Base-by-base conservation (phyloP, 345 rosid species). In the Populus davidiana region DNA sequence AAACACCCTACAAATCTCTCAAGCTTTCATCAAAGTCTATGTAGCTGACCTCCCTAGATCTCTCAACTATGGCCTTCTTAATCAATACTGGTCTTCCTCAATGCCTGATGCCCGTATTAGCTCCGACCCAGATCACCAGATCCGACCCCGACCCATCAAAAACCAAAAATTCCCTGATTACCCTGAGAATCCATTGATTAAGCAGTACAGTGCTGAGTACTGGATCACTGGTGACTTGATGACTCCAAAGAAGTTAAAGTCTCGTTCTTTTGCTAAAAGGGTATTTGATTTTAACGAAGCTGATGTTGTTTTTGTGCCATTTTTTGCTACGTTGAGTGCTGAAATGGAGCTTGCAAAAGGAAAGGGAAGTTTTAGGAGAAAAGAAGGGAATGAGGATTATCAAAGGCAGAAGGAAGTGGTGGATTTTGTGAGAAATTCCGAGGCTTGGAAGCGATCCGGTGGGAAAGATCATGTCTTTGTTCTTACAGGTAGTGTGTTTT, bases 181-280 rank as follows among this genome's bases (percentile, higher is more conserved):
- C 72, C 89, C 97, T 1, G 94, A 89, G 83, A 96, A 90, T 74
- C 96, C 99, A 6, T 73, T 96, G 83, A 91, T 93, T 69, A 93
- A 92, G 83, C 99, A 96, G 83, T 96, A 96, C 86, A 96, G 97
- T 54, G 98, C 98, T 2, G 99, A 96, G 93, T 92, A 91, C 73
- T 96, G 99, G 99, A 86, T 96, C 80, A 69, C 91, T 77, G 94
- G 92, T 7, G 99, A 96, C 82, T 85, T 96, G n/a, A 91, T 90
- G 86, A 90, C 94, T 4, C 93, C 94, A 11, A 75, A 36, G 11
- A 87, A 77, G 20, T 56, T 84, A 21, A 83, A 91, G 70, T 70
- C 76, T 17, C 79, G 66, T 59, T 93, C 98, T 20, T 89, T 87
- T 66, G 94, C 96, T 1, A 85, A 81, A 72, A 87, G 98, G 83